Evolutionary conservation across 441 rosid species (phyloP).

Genomic region (Jatropha podagrica): DNA sequence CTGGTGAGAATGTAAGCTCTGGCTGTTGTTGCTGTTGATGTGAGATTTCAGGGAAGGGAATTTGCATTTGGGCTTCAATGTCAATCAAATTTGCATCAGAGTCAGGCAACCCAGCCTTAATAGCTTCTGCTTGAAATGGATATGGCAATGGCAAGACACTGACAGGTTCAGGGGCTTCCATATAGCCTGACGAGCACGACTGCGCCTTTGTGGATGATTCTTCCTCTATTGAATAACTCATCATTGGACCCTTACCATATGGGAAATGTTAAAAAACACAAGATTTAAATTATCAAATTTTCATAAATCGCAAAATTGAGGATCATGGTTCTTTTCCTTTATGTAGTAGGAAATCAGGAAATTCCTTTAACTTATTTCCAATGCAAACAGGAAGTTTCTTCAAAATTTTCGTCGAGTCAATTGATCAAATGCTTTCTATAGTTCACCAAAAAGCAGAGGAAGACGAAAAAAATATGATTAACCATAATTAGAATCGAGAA

Average conservation of each 20-base stretch:
- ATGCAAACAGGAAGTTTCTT: too few species aligned
- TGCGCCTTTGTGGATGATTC: slow-evolving; percentile 33
- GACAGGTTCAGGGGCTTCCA: slow-evolving; percentile 19
- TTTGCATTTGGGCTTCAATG: slow-evolving; percentile 24
- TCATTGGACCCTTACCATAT: slow-evolving; percentile 30
- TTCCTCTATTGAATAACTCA: slow-evolving; percentile 41
- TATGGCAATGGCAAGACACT: slow-evolving; percentile 27
- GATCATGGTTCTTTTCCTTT: not conserved
- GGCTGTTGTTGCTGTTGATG: slow-evolving; percentile 40
- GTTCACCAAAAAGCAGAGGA: not conserved
- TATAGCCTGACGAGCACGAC: slow-evolving; percentile 31
- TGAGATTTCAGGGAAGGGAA: slow-evolving; percentile 31
- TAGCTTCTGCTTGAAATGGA: slow-evolving; percentile 21
- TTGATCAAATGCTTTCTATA: not conserved
- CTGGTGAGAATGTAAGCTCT: slow-evolving; percentile 44
- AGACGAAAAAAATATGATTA: too few species aligned
- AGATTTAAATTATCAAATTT: too few species aligned
- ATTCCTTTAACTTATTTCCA: too few species aligned
- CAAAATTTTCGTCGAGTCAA: not conserved
- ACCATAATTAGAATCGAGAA: not conserved
- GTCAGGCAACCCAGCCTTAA: slow-evolving; percentile 33
- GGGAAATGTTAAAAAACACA: too few species aligned
- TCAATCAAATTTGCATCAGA: slow-evolving; percentile 28
- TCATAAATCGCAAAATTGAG: not conserved
- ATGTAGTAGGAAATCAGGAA: too few species aligned